Base-by-base conservation (phyloP, 2,329 filamentous ascomycete species). In the Coniosporium tulheliwenetii region DNA sequence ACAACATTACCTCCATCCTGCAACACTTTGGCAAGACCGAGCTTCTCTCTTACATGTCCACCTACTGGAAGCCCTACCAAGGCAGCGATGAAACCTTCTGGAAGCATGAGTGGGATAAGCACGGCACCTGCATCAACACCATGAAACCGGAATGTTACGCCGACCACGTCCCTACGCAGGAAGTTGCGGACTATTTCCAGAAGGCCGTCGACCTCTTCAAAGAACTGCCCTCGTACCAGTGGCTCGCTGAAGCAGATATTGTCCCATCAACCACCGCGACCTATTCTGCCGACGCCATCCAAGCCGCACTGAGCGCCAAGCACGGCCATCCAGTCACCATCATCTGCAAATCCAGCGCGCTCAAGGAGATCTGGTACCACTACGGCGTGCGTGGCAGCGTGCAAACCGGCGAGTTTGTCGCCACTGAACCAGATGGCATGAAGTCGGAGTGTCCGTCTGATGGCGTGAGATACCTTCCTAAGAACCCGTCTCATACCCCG, bases 61-160 rank as follows among this genome's bases (percentile, higher is more conserved):
- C 63, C 2, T 83, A 79, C 62, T 85, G 81, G 81, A 78, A 82
- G 54, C 75, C 79, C 52, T 73, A 77, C 57, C 54, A 70, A 38
- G 79, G 78, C 42, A 60, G 76, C 35, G 73, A 80, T 47, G 71
- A 79, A 49, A 61, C 60, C 9, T 74, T 84, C 50, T 84, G 79
- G 79, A 67, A 73, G 49, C 77, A 81, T 58, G 79, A 84, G 53
- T 84, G 77, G 72, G 67, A 69, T 56, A 82, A 81, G 56, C 79
- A 84, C 55, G 80, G 81, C 30, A 82, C 79, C 10, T 84, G 80
- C 60, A 75, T 84, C 51, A 77, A 73, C 53, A 84, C 80, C 0
- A 70, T 84, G 37, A 61, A 77, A 2, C 71, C 77, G 0, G 52
- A 61, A 14, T 84, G 80, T 66, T 84, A 83, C 61, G 62, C 63